These are phyloP conservation scores for Yamadazyma songkhlaensis DNA, from an alignment of 1,139 yeast species.

Conservation along the genomic window DNA sequence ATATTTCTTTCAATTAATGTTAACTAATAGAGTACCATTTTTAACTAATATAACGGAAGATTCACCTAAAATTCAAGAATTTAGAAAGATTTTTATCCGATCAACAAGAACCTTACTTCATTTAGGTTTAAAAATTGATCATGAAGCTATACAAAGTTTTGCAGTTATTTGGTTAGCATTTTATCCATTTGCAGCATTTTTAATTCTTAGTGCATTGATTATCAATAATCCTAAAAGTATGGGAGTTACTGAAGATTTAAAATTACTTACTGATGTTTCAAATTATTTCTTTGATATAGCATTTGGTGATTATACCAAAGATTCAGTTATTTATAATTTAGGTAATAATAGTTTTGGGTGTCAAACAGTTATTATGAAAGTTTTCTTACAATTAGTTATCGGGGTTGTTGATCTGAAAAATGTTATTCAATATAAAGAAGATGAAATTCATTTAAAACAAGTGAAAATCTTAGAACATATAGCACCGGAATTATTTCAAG, in stretches of 20 bases:
- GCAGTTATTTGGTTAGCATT: conserved; percentile 30
- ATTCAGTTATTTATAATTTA: conserved; percentile 11
- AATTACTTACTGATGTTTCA: conserved; percentile 27
- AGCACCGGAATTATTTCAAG: conserved; percentile 13
- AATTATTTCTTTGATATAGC: conserved; percentile 13
- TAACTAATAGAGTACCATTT: conserved; percentile 36
- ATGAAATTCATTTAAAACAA: conserved; percentile 5
- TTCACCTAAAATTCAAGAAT: conserved; percentile 18
- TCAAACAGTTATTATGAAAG: conserved; percentile 18
- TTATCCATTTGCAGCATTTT: conserved; percentile 36
- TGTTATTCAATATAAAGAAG: conserved; percentile 1
- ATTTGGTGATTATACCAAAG: background rate
- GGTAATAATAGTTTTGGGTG: conserved; percentile 13
- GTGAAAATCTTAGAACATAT: conserved; percentile 5
- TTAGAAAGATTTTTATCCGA: conserved; percentile 29
- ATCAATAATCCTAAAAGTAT: conserved; percentile 30
- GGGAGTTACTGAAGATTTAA: conserved; percentile 29
- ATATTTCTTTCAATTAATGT: conserved; percentile 34
- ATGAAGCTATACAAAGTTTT: conserved; percentile 18
- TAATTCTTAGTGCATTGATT: conserved; percentile 30
- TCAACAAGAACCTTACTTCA: conserved; percentile 38
- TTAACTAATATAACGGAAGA: conserved; percentile 17
- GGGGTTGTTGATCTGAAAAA: conserved; percentile 14
- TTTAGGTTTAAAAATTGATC: conserved; percentile 21
- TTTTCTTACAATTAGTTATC: conserved; percentile 20